A percentile compares a stretch with the other conserved stretches of the same genome.
Conservation (phyloP, 2,329 filamentous ascomycete species). For the Diaporthe vexans region DNA sequence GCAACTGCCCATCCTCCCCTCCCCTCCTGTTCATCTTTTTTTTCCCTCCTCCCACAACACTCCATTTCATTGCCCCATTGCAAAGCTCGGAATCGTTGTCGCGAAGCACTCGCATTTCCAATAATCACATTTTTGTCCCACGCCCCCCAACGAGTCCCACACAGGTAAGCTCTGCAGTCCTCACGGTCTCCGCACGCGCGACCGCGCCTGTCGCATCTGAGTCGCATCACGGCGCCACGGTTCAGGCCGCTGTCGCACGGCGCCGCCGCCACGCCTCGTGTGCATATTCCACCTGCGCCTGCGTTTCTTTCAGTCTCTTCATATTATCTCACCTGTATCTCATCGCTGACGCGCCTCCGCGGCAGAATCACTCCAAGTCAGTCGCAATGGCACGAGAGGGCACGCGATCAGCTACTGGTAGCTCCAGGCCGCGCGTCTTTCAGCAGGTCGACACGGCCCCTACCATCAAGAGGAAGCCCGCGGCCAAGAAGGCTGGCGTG, state of each 20-base stretch:
- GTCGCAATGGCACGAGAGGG: constrained; percentile 63
- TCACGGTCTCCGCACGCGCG: constrained; percentile 33
- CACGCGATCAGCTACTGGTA: constrained; percentile 66
- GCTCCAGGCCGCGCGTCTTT: constrained; percentile 67
- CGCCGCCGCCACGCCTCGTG: background rate
- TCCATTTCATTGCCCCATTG: constrained; percentile 7
- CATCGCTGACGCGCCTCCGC: constrained; percentile 26
- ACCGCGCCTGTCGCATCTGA: constrained; percentile 35
- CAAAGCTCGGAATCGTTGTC: constrained; percentile 38
- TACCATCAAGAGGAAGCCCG: constrained; percentile 57
- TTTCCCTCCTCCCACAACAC: constrained; percentile 19
- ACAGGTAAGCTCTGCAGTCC: constrained; percentile 38
- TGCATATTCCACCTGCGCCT: background rate
- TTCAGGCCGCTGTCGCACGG: constrained; percentile 19
- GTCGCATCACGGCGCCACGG: constrained; percentile 29
- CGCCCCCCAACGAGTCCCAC: background rate
- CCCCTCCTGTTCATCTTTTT: constrained; percentile 32
- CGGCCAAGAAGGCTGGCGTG: constrained; percentile 46
- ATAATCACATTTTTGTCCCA: constrained; percentile 15
- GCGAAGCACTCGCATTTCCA: constrained; percentile 22
- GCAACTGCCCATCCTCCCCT: constrained; percentile 34
- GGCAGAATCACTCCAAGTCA: background rate
- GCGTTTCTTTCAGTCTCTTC: no score
- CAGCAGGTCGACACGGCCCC: constrained; percentile 62
- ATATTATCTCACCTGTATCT: background rate